These are phyloP conservation scores for Aspergillus viridinutans DNA, from an alignment of 2,329 filamentous ascomycete species.

Conservation along the genomic window DNA sequence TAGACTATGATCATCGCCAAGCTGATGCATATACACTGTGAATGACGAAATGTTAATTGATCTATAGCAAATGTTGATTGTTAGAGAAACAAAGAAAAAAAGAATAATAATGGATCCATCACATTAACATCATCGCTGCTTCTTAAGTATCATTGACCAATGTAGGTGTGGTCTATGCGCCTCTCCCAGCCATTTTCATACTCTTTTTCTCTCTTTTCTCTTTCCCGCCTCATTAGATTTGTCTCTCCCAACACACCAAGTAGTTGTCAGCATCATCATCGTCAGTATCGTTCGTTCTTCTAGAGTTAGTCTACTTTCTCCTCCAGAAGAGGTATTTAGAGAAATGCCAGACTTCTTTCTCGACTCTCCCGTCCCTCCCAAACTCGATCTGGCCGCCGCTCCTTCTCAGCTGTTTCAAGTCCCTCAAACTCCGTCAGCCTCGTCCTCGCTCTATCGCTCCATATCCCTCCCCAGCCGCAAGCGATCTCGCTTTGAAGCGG, in stretches of 20 bases:
- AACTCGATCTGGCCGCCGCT: slow-evolving; percentile 36
- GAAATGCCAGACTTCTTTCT: slow-evolving; percentile 33
- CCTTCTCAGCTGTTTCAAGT: slow-evolving; percentile 36
- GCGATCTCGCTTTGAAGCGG: slow-evolving; percentile 25
- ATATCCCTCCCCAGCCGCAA: slow-evolving; percentile 31
- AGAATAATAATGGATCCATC: neutral
- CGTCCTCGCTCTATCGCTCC: slow-evolving; percentile 35
- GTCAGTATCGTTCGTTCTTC: neutral
- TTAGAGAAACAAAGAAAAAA: neutral
- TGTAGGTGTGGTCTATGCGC: neutral
- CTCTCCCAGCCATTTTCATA: slow-evolving; percentile 2
- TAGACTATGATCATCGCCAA: slow-evolving; percentile 25
- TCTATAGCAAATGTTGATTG: neutral
- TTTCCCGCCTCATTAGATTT: neutral
- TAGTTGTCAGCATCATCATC: neutral
- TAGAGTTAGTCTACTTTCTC: neutral
- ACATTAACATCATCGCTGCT: neutral
- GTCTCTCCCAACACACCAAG: neutral
- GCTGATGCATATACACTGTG: neutral
- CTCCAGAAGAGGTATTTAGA: neutral
- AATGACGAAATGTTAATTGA: neutral
- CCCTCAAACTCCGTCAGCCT: slow-evolving; percentile 32
- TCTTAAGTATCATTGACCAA: neutral
- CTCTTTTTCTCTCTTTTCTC: neutral
- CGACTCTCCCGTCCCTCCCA: slow-evolving; percentile 33